Percentiles rank a stretch among this genome's conserved stretches.
Conservation (phyloP, 2,329 filamentous ascomycete species). For the Didymella glomerata region DNA sequence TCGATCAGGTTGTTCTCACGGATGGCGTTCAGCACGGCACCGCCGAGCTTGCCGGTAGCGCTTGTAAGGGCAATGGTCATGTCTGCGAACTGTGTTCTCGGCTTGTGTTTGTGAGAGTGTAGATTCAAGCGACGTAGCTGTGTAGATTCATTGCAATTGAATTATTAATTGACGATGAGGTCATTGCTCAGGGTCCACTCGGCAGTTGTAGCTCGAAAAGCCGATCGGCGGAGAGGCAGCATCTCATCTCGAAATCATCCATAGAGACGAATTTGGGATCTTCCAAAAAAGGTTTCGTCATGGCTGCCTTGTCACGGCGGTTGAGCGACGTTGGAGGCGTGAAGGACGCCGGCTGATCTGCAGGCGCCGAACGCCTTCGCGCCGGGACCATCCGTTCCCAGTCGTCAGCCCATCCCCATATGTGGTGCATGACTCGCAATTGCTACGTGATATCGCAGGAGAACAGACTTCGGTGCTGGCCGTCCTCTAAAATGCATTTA, state of each 20-base stretch:
- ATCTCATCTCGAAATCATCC: neutral
- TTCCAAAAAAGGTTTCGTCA: neutral
- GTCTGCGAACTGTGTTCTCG: neutral
- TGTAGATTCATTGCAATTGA: neutral
- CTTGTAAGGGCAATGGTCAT: constrained; percentile 53
- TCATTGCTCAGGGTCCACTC: constrained; percentile 18
- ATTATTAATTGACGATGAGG: constrained; percentile 20
- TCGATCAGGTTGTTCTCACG: constrained; percentile 53
- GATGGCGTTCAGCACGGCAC: constrained; percentile 54
- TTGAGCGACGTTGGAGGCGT: neutral
- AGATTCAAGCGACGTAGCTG: neutral
- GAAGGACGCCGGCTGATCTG: neutral
- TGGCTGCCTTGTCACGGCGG: neutral
- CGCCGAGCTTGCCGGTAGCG: constrained; percentile 57
- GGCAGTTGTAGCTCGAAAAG: constrained; percentile 5
- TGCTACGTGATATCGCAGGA: neutral
- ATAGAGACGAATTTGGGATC: neutral
- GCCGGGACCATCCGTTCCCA: neutral
- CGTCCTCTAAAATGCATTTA: neutral
- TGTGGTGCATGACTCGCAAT: neutral
- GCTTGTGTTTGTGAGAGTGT: neutral
- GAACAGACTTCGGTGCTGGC: neutral
- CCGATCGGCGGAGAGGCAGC: neutral
- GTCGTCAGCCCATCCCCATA: neutral
- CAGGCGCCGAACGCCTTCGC: neutral